Evolutionary conservation across 2,329 filamentous ascomycete genomes (phyloP).

Genomic region (Cladosporium colombiae): DNA sequence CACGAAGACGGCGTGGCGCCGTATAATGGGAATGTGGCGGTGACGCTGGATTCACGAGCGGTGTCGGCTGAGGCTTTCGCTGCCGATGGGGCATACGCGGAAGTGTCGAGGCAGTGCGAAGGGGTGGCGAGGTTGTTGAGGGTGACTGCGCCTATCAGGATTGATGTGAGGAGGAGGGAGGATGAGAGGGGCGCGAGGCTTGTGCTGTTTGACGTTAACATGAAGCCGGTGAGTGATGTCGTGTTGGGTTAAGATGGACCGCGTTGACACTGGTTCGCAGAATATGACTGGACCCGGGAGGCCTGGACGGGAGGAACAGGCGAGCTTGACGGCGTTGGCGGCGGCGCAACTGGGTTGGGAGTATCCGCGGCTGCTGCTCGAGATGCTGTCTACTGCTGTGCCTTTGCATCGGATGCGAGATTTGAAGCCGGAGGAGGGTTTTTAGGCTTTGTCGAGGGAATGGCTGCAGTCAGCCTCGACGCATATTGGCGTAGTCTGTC

Average conservation of each 20-base stretch:
- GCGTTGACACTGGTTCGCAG: constrained; percentile 52
- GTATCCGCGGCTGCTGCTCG: constrained; percentile 41
- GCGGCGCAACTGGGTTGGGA: constrained; percentile 48
- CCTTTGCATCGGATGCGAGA: constrained; percentile 20
- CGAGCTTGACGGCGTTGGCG: constrained; percentile 49
- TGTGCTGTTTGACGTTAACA: constrained; percentile 1
- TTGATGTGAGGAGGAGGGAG: constrained; percentile 48
- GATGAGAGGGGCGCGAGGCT: neutral
- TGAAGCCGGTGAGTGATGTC: neutral
- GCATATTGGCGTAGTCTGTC: neutral
- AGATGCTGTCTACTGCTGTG: constrained; percentile 36
- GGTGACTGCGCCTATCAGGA: constrained; percentile 48
- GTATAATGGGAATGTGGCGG: constrained; percentile 52
- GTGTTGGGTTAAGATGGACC: constrained; percentile 26
- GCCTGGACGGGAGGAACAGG: constrained; percentile 51
- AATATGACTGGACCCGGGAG: constrained; percentile 53
- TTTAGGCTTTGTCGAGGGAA: neutral
- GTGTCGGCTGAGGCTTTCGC: constrained; percentile 38
- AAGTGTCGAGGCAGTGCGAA: constrained; percentile 44
- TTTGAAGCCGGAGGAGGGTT: neutral
- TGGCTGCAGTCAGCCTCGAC: neutral
- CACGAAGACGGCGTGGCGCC: constrained; percentile 51
- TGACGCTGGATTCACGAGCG: constrained; percentile 50
- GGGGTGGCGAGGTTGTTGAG: constrained; percentile 42
- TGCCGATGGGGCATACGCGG: constrained; percentile 36